Conservation (phyloP, 768 basidiomycete species). For the Sarcomyxa edulis region DNA sequence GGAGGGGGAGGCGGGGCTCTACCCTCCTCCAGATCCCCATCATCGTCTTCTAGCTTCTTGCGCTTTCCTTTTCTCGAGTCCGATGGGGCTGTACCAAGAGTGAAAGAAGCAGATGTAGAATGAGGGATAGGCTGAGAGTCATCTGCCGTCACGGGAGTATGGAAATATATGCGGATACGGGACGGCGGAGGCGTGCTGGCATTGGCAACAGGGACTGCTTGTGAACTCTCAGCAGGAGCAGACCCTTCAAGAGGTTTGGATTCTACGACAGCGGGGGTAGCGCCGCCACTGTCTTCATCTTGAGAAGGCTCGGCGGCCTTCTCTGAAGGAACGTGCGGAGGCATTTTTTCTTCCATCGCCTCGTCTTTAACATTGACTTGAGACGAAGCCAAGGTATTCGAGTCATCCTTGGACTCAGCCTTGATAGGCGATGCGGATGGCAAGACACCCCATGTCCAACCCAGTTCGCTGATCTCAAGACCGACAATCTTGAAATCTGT, state of each 20-base stretch:
- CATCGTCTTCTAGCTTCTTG: conserved; percentile 88
- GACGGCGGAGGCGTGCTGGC: conserved; percentile 55
- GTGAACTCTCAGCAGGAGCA: conserved; percentile 23
- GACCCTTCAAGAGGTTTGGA: conserved; percentile 24
- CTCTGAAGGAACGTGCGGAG: conserved; percentile 12
- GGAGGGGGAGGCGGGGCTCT: conserved; percentile 66
- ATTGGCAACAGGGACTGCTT: conserved; percentile 21
- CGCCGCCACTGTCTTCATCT: conserved; percentile 19
- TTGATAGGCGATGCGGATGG: conserved; percentile 29
- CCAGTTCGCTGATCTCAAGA: conserved; percentile 74
- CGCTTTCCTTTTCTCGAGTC: conserved; percentile 77
- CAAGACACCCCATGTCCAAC: conserved; percentile 82
- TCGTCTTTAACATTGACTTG: conserved; percentile 26
- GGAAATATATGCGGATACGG: conserved; percentile 88
- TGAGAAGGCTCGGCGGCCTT: conserved; percentile 21
- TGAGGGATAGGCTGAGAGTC: conserved; percentile 73
- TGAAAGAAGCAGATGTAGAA: conserved; percentile 43
- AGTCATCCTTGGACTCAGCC: conserved; percentile 26
- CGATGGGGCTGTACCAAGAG: conserved; percentile 41
- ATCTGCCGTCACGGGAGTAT: conserved; percentile 81
- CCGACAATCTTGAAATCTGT: conserved; percentile 98
- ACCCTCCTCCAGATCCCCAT: conserved; percentile 72
- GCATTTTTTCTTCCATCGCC: conserved; percentile 20
- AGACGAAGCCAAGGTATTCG: conserved; percentile 24
- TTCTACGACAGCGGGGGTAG: conserved; percentile 16